A percentile compares a stretch with the other conserved stretches of the same genome.
These are phyloP conservation scores for Hymenoscyphus scutula DNA, from an alignment of 2,329 filamentous ascomycete genomes.

Conservation along the genomic window DNA sequence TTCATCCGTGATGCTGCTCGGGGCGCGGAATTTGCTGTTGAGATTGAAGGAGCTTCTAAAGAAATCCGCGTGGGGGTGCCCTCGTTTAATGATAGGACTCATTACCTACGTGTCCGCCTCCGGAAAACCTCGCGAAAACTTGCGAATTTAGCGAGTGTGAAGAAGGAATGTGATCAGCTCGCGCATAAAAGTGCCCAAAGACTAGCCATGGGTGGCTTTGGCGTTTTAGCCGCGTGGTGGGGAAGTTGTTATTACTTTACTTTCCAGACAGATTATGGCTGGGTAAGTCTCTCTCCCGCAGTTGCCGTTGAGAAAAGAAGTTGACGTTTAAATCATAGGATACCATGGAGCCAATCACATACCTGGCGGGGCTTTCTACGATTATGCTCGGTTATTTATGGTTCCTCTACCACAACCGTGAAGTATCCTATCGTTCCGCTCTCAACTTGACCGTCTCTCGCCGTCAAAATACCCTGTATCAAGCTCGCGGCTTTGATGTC, in stretches of 20 bases:
- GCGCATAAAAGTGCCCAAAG: constrained; percentile 76
- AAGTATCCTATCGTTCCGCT: constrained; percentile 81
- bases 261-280: constrained; percentile 74
- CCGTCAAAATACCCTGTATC: constrained; percentile 74
- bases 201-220: constrained; percentile 78
- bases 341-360: constrained; percentile 80
- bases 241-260: constrained; percentile 68
- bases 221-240: constrained; percentile 68
- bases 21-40: constrained; percentile 79
- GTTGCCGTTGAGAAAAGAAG: background rate
- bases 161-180: constrained; percentile 75
- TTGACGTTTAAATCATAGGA: background rate
- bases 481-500: constrained; percentile 71
- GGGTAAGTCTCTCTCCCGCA: constrained; percentile 42
- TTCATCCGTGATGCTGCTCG: constrained; percentile 89
- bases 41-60: constrained; percentile 67
- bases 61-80: constrained; percentile 80
- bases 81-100: constrained; percentile 85
- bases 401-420: constrained; percentile 90
- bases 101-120: constrained; percentile 77
- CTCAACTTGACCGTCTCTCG: constrained; percentile 83
- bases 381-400: constrained; percentile 89
- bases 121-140: constrained; percentile 70
- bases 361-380: constrained; percentile 80
- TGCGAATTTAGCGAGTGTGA: constrained; percentile 67